Evolutionary conservation across 2,329 filamentous ascomycete genomes (phyloP).

Genomic region (Microcyclospora pomicola): DNA sequence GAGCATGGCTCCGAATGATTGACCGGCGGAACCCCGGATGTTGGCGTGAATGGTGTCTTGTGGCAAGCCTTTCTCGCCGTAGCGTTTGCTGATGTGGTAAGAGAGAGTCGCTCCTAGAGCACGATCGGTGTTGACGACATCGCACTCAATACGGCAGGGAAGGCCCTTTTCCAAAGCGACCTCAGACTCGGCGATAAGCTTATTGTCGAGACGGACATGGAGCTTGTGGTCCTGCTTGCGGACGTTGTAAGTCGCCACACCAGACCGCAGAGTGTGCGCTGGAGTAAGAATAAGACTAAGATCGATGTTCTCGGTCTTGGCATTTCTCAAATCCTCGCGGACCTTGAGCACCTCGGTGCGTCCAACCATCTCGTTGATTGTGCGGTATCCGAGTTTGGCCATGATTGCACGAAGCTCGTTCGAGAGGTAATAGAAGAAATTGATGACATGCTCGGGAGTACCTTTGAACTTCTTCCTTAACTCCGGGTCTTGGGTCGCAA

Average conservation of each 20-base stretch:
- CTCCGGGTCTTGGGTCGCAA: conserved; percentile 90
- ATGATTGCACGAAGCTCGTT: conserved; percentile 95
- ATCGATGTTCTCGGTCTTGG: conserved; percentile 87
- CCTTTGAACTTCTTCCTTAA: conserved; percentile 87
- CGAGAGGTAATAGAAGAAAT: conserved; percentile 96
- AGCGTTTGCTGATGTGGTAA: conserved; percentile 88
- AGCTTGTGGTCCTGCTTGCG: conserved; percentile 94
- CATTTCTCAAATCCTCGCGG: conserved; percentile 72
- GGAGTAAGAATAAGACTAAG: conserved; percentile 85
- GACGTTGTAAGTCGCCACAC: conserved; percentile 92
- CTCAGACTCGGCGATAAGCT: conserved; percentile 90
- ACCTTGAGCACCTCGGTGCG: conserved; percentile 76
- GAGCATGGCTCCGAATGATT: conserved; percentile 90
- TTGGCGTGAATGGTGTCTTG: conserved; percentile 92
- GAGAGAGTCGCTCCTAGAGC: conserved; percentile 86
- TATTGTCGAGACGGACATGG: conserved; percentile 88
- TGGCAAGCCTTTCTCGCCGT: conserved; percentile 76
- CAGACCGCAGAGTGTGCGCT: conserved; percentile 87
- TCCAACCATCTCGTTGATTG: conserved; percentile 95
- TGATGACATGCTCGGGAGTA: conserved; percentile 91
- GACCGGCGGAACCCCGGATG: conserved; percentile 89
- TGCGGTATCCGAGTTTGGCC: conserved; percentile 88
- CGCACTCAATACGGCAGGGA: conserved; percentile 84
- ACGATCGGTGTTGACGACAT: conserved; percentile 92
- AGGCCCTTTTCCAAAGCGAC: conserved; percentile 87